Evolutionary conservation across 306 rosid genomes (phyloP).

Genomic region (Sechiopsis laciniata): DNA sequence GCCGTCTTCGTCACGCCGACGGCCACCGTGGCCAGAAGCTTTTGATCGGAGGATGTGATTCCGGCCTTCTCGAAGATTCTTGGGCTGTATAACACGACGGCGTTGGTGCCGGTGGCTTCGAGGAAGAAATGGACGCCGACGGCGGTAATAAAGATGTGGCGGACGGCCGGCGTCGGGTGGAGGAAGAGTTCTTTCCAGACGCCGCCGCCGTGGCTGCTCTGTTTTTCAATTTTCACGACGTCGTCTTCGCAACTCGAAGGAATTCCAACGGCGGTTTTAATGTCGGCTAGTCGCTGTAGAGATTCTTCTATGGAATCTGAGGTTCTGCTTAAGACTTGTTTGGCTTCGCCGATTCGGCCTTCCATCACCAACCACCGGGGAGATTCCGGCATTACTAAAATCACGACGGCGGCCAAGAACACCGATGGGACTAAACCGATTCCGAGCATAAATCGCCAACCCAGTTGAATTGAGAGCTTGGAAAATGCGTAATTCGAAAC

Average conservation of each 20-base stretch:
- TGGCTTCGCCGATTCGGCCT: slow-evolving; percentile 74
- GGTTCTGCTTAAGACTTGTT: slow-evolving; percentile 47
- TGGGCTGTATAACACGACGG: slow-evolving; percentile 72
- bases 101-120: slow-evolving; percentile 59
- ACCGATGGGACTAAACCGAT: slow-evolving; percentile 53
- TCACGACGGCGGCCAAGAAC: slow-evolving; percentile 40
- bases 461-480: slow-evolving; percentile 20
- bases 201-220: slow-evolving; percentile 37
- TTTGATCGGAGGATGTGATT: slow-evolving; percentile 3
- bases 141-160: slow-evolving; percentile 49
- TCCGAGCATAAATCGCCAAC: slow-evolving; percentile 85
- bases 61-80: slow-evolving; percentile 62
- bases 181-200: slow-evolving; percentile 72
- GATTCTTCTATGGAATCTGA: slow-evolving; percentile 66
- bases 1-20: slow-evolving; percentile 54
- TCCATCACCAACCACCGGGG: slow-evolving; percentile 85
- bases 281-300: slow-evolving; percentile 42
- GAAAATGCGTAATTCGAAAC: slow-evolving; percentile 13
- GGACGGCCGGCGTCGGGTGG: slow-evolving; percentile 56
- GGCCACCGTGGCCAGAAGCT: slow-evolving; percentile 60
- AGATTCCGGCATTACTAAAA: slow-evolving; percentile 70
- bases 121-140: slow-evolving; percentile 68
- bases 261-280: slow-evolving; percentile 61
- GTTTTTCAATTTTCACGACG: slow-evolving; percentile 35
- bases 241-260: slow-evolving; percentile 54